Evolutionary conservation across 495 filamentous ascomycete genomes (phyloP).

Genomic region (Xylaria longipes): DNA sequence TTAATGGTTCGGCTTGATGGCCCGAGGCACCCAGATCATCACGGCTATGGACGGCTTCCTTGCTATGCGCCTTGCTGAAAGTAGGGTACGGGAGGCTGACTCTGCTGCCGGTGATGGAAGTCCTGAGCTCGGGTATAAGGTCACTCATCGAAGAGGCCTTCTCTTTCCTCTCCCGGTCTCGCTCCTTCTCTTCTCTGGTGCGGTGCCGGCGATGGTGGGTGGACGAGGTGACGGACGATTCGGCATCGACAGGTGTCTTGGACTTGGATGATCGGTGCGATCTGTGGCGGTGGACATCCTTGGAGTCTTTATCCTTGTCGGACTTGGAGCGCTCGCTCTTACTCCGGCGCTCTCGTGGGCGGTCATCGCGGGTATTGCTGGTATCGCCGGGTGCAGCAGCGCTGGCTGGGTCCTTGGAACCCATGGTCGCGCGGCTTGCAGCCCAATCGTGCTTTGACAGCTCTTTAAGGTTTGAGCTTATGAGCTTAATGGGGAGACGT

Average conservation of each 20-base stretch:
- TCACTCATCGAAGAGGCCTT: slow-evolving; percentile 50
- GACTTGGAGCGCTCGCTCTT: slow-evolving; percentile 40
- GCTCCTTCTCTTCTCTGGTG: slow-evolving; percentile 50
- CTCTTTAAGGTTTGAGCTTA: slow-evolving; percentile 14
- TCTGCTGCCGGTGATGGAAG: slow-evolving; percentile 45
- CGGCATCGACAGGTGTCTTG: slow-evolving; percentile 40
- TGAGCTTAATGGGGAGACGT: slow-evolving; percentile 15
- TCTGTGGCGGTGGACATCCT: slow-evolving; percentile 35
- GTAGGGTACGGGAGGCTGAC: slow-evolving; percentile 79
- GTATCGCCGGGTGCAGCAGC: slow-evolving; percentile 26
- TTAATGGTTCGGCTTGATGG: slow-evolving; percentile 63
- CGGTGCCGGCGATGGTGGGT: slow-evolving; percentile 45
- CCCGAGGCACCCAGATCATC: slow-evolving; percentile 56
- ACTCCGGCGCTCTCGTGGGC: slow-evolving; percentile 49
- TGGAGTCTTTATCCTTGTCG: slow-evolving; percentile 38
- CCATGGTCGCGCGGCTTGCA: slow-evolving; percentile 52
- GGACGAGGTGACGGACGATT: slow-evolving; percentile 42
- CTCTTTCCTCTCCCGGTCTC: slow-evolving; percentile 38
- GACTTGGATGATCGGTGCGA: slow-evolving; percentile 48
- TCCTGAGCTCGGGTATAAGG: slow-evolving; percentile 58
- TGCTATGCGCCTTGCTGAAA: slow-evolving; percentile 90
- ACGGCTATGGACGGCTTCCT: slow-evolving; percentile 72
- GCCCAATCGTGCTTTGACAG: slow-evolving; percentile 38
- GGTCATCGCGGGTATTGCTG: slow-evolving; percentile 39
- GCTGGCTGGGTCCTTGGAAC: slow-evolving; percentile 49